phyloP scores from a whole-genome alignment of 768 basidiomycete genomes.

The Tulasnella sp. region DNA sequence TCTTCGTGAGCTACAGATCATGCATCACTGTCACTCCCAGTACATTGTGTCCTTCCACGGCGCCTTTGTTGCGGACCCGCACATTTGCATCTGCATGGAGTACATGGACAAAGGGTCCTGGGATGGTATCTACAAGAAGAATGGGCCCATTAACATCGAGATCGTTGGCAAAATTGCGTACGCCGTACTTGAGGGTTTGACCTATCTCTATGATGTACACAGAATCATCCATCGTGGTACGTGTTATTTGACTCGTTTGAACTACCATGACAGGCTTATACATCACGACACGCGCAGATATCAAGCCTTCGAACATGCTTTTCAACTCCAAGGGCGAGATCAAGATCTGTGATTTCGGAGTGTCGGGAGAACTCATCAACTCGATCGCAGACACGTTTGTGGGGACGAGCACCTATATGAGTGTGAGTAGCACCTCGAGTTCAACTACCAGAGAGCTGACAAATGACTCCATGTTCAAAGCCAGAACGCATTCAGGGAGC shows the following conservation, averaged over 20 bases:
- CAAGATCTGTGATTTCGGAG: constrained; percentile 99
- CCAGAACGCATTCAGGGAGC: constrained; percentile 99
- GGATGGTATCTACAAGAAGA: constrained; percentile 92
- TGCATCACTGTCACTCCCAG: constrained; percentile 90
- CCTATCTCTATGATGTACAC: constrained; percentile 94
- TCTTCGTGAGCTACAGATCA: constrained; percentile 92
- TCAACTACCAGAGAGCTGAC: constrained; percentile 25
- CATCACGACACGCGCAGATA: constrained; percentile 44
- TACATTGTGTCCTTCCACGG: constrained; percentile 97
- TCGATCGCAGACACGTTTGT: constrained; percentile 99
- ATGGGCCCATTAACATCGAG: constrained; percentile 85
- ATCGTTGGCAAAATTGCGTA: constrained; percentile 90
- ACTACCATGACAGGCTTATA: background rate
- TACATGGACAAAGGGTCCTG: constrained; percentile 88
- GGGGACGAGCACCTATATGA: constrained; percentile 99
- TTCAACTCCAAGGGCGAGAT: constrained; percentile 90
- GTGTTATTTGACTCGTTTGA: constrained; percentile 27
- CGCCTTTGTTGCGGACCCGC: constrained; percentile 92
- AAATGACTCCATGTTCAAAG: constrained; percentile 32
- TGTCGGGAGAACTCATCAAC: constrained; percentile 97
- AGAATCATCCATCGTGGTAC: constrained; percentile 96
- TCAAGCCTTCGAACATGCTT: constrained; percentile 97
- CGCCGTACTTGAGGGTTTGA: constrained; percentile 87
- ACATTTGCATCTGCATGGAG: constrained; percentile 99
- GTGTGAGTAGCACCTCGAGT: constrained; percentile 40